These are phyloP conservation scores for Teunomyces tritomae DNA, from an alignment of 805 yeast genomes.

Conservation along the genomic window DNA sequence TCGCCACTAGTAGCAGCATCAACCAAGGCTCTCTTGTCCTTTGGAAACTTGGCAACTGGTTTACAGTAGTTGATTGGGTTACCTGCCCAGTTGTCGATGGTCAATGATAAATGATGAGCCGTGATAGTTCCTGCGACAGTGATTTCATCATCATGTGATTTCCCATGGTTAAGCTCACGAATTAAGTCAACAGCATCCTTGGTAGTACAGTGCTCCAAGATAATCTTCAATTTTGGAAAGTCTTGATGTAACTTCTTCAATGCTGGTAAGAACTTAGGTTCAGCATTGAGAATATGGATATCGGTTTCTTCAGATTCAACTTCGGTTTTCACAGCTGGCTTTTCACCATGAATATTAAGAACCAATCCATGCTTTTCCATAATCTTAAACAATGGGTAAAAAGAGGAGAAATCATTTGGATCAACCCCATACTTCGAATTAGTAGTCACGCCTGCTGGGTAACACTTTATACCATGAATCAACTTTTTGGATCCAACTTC, in stretches of 20 bases:
- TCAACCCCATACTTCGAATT: constrained; percentile 90
- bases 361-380: constrained; percentile 78
- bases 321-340: constrained; percentile 57
- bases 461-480: constrained; percentile 88
- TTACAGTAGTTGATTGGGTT: constrained; percentile 93
- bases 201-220: constrained; percentile 94
- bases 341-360: constrained; percentile 92
- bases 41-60: constrained; percentile 94
- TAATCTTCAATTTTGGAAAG: constrained; percentile 83
- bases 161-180: constrained; percentile 53
- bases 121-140: constrained; percentile 90
- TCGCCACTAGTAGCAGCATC: constrained; percentile 89
- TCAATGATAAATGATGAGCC: constrained; percentile 88
- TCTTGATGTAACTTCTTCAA: constrained; percentile 70
- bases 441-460: constrained; percentile 99
- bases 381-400: constrained; percentile 86
- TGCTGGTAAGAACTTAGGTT: constrained; percentile 88
- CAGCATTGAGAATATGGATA: constrained; percentile 92
- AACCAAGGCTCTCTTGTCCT: constrained; percentile 75
- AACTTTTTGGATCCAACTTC: constrained; percentile 69
- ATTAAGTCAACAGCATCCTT: constrained; percentile 82
- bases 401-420: constrained; percentile 84
- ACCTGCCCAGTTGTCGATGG: constrained; percentile 96
- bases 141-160: constrained; percentile 32
- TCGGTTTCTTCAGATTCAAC: constrained; percentile 51